Evolutionary conservation across 139 green algal species (phyloP).

Genomic region (Chlorella sp.): DNA sequence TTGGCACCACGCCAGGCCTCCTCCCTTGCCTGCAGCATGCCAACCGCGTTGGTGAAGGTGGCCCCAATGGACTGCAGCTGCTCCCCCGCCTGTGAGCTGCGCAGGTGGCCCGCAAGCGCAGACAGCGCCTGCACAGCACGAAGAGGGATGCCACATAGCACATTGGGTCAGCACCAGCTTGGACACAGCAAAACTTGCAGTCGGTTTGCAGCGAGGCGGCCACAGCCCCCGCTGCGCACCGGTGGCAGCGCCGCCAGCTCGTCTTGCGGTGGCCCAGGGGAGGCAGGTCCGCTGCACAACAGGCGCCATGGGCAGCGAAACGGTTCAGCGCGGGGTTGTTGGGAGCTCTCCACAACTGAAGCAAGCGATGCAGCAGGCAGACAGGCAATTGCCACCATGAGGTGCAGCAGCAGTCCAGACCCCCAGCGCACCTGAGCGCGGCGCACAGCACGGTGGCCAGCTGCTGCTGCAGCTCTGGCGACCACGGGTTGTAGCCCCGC

Average conservation of each 20-base stretch:
- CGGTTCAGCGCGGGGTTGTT: too few relatives aligned
- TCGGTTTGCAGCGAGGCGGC: too few relatives aligned
- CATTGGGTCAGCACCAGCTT: not conserved
- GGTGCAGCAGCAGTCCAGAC: not conserved
- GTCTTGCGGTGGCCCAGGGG: not conserved
- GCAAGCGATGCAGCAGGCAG: too few relatives aligned
- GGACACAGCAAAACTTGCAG: not conserved
- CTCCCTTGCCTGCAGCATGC: constrained; percentile 6
- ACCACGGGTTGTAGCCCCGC: constrained; percentile 19
- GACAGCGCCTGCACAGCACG: constrained; percentile 22
- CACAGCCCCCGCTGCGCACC: not conserved
- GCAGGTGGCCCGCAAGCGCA: constrained; percentile 27
- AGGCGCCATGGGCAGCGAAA: not conserved
- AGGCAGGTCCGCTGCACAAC: not conserved
- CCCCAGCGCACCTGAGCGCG: not conserved
- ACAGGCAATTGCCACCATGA: too few relatives aligned
- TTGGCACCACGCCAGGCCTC: too few relatives aligned
- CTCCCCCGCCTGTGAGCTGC: constrained; percentile 22
- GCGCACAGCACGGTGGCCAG: constrained; percentile 7
- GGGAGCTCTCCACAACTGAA: too few relatives aligned
- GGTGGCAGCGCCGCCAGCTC: not conserved
- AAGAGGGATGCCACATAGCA: too few relatives aligned
- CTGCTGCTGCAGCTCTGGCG: constrained; percentile 36
- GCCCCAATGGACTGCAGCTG: constrained; percentile 35
- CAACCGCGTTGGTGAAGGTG: constrained; percentile 2